Base-by-base conservation (phyloP, 2,329 filamentous ascomycete species). In the Sporothrix inflata region DNA sequence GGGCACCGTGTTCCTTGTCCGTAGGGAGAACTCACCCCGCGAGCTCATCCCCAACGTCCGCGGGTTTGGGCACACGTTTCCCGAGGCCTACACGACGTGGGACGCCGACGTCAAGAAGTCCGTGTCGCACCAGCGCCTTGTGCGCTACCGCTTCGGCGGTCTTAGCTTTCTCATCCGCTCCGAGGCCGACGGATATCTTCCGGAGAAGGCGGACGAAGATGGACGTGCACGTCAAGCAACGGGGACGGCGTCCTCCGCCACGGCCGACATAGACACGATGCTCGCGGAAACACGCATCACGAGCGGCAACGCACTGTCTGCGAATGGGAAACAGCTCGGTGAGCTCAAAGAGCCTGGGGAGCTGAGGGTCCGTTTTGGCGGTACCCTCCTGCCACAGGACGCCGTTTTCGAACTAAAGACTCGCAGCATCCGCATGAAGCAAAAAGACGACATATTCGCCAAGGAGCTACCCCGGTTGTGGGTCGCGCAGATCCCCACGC, bases 41-140 rank as follows among this genome's bases (percentile, higher is more conserved):
- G 88, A 91, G 75, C 77, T 83, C 0, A 88, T 92, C 5, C 75
- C 80, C 0, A 83, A 83, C n/a, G 80, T 92, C 0, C 75, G 76
- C 19, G 91, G 91, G 0, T 92, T 84, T 75, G 90, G 90, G 0
- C 90, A 92, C 75, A 85, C 87, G 0, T 93, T 93, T 74, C 89
- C 88, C 0, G 88, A 92, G 65, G 83, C 83, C 0, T 90, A 92
- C 76, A 93, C 91, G 0, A 87, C 83, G 0, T 92, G 90, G 90
- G 85, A 87, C 11, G 12, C 75, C 0, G 83, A 83, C 0, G 85
- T 89, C 0, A 83, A 82, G 61, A 82, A 83, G 0, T 92, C 90
- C 0, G 80, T 79, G 1, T 88, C 88, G 0, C 89, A 93, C 73
- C 90, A 93, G 76, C 83, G 90, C 1, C 76, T 92, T 8, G 76